Conservation (phyloP, 176 grass and related monocot genomes). For the sorghum (Sorghum bicolor) region Sorghum_bicolor_NCBIv3 NC_012879.2:4882001-4882500, state of each 20-base stretch:
- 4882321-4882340: neutral
- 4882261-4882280: neutral
- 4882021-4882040: neutral
- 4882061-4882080: constrained; percentile 11
- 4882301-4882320: neutral
- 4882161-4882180: neutral
- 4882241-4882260: neutral
- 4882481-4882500: too few species aligned
- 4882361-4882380: neutral
- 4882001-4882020: constrained; percentile 5
- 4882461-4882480: too few species aligned
- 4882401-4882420: neutral
- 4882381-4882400: neutral
- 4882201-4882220: neutral
- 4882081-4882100: constrained; percentile 29
- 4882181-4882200: neutral
- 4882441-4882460: neutral
- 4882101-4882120: constrained; percentile 10
- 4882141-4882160: neutral
- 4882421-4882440: neutral
- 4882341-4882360: neutral
- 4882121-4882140: neutral
- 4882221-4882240: neutral
- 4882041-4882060: neutral
- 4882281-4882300: neutral